phyloP scores from a whole-genome alignment of 2,329 filamentous ascomycete species.

The Alternaria atra region DNA sequence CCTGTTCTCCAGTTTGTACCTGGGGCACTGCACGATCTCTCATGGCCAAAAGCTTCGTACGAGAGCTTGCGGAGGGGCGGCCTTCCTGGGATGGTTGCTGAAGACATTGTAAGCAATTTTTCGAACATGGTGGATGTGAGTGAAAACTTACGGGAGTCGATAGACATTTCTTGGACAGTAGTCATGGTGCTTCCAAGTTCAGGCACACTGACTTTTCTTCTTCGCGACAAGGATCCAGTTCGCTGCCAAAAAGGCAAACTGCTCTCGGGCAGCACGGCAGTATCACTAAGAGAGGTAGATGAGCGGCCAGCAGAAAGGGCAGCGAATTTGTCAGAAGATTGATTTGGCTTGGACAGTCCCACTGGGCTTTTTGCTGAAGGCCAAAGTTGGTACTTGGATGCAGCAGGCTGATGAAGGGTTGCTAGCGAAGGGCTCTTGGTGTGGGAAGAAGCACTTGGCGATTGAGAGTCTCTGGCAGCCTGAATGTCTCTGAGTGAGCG shows the following conservation, averaged over 20 bases:
- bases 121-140: not conserved
- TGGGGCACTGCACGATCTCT: slow-evolving; percentile 52
- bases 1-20: slow-evolving; percentile 50
- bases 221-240: slow-evolving; percentile 49
- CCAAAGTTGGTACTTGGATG: slow-evolving; percentile 51
- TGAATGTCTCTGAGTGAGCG: slow-evolving; percentile 48
- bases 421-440: slow-evolving; percentile 41
- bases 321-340: slow-evolving; percentile 44
- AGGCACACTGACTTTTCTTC: slow-evolving; percentile 54
- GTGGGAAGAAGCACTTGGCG: slow-evolving; percentile 25
- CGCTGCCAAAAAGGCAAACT: slow-evolving; percentile 48
- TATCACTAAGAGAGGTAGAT: slow-evolving; percentile 52
- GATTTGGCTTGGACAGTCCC: slow-evolving; percentile 26
- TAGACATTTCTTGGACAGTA: slow-evolving; percentile 49
- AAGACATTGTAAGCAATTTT: slow-evolving; percentile 22
- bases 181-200: slow-evolving; percentile 51
- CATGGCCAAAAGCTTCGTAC: slow-evolving; percentile 47
- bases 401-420: slow-evolving; percentile 31
- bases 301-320: slow-evolving; percentile 52
- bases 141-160: slow-evolving; percentile 52
- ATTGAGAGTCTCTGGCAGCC: slow-evolving; percentile 35
- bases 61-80: slow-evolving; percentile 50
- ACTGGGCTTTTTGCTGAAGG: slow-evolving; percentile 45
- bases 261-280: slow-evolving; percentile 43
- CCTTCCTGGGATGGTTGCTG: slow-evolving; percentile 53